Percentiles rank a stretch among this genome's conserved stretches.
phyloP scores from a whole-genome alignment of 164 flowering plant genomes.

The Vitis rotundifolia region DNA sequence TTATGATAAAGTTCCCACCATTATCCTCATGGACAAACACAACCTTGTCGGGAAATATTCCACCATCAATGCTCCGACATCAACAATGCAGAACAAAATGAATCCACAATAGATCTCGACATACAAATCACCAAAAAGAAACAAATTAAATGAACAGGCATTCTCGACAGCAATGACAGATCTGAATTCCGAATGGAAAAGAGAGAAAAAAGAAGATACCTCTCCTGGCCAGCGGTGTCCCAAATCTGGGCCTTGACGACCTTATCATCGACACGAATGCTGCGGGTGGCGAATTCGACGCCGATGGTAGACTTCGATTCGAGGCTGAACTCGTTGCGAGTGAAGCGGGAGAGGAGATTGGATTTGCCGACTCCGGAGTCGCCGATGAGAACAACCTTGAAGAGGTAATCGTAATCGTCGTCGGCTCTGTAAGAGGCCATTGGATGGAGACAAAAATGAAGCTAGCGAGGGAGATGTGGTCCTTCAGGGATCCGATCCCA shows the following conservation, averaged over 20 bases:
- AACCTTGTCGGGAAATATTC: too few relatives aligned
- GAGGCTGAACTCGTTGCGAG: slow-evolving; percentile 65
- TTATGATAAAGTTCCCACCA: too few relatives aligned
- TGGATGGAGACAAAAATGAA: neutral
- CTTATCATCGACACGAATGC: slow-evolving; percentile 66
- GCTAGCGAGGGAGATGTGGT: neutral
- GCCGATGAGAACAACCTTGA: slow-evolving; percentile 73
- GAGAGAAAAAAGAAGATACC: slow-evolving; percentile 24
- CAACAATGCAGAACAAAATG: too few relatives aligned
- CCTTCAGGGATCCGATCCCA: neutral
- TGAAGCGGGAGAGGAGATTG: slow-evolving; percentile 56
- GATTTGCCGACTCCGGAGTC: slow-evolving; percentile 77
- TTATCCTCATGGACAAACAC: too few relatives aligned
- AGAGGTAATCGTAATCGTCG: slow-evolving; percentile 76
- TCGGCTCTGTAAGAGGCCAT: slow-evolving; percentile 60
- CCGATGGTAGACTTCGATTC: slow-evolving; percentile 78
- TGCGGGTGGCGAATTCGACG: slow-evolving; percentile 75
- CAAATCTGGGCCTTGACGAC: slow-evolving; percentile 80
- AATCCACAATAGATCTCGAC: too few relatives aligned
- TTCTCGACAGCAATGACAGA: neutral
- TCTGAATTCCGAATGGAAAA: neutral
- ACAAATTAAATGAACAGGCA: too few relatives aligned
- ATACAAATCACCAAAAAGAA: too few relatives aligned
- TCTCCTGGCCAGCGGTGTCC: slow-evolving; percentile 81
- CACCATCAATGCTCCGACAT: too few relatives aligned